These are phyloP conservation scores for Flueggea neowawraea DNA, from an alignment of 441 rosid genomes.

Conservation along the genomic window DNA sequence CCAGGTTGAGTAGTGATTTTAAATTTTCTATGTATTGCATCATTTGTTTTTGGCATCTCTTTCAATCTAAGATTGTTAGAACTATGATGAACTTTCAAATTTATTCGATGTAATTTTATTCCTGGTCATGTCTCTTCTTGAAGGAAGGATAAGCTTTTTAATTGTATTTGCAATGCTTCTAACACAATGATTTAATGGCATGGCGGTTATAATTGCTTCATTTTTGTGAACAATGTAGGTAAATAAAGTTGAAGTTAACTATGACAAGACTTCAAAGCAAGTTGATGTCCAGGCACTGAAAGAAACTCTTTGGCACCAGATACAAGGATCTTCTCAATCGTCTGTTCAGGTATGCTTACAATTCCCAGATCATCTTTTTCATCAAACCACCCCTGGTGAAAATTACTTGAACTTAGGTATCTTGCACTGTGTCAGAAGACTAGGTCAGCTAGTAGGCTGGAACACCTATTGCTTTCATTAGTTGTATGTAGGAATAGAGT, in stretches of 20 bases:
- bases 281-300: slow-evolving; percentile 85
- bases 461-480: no score
- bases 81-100: no score
- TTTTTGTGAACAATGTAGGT: slow-evolving; percentile 43
- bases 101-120: no score
- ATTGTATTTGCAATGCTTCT: no score
- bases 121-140: no score
- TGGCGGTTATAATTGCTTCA: background rate
- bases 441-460: no score
- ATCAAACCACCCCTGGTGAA: no score
- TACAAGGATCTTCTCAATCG: slow-evolving; percentile 46
- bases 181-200: no score
- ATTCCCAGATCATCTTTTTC: background rate
- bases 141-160: no score
- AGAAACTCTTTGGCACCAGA: slow-evolving; percentile 80
- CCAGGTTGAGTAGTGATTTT: slow-evolving; percentile 41
- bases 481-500: no score
- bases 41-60: background rate
- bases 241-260: slow-evolving; percentile 71
- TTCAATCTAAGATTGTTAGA: background rate
- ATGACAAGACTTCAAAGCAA: slow-evolving; percentile 86
- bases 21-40: background rate
- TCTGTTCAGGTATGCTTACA: slow-evolving; percentile 38
- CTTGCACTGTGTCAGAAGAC: no score
- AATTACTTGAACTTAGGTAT: no score